Evolutionary conservation across 345 rosid species (phyloP).

Genomic region (Euphorbia lathyris): DNA sequence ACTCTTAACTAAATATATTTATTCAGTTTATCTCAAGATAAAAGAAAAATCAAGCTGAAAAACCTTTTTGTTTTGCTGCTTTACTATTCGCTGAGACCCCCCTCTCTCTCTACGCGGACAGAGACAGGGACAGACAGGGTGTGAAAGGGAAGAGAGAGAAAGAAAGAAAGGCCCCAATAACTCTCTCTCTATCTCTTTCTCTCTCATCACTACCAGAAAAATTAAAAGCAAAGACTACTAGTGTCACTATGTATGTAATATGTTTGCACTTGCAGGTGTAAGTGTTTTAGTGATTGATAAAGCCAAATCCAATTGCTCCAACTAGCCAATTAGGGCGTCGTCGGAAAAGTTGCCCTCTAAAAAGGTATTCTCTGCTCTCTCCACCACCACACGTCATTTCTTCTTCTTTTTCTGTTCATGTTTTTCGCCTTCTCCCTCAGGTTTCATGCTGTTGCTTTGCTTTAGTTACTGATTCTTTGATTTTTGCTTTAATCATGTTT

Average conservation of each 20-base stretch:
- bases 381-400: conserved; percentile 4
- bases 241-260: background rate
- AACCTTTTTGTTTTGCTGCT: background rate
- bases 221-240: background rate
- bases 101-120: background rate
- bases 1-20: no score
- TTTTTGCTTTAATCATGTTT: no score
- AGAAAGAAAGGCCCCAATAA: background rate
- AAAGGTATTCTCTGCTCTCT: conserved; percentile 22
- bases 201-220: background rate
- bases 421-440: background rate
- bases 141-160: background rate
- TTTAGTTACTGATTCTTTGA: background rate
- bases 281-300: conserved; percentile 10
- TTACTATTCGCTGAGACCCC: background rate
- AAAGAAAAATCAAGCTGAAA: background rate
- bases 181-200: no score
- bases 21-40: no score
- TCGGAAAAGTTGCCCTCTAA: conserved; percentile 36
- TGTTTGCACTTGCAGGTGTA: background rate
- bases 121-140: background rate
- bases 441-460: background rate
- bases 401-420: background rate
- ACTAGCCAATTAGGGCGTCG: conserved; percentile 25
- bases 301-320: background rate